Evolutionary conservation across 2,329 filamentous ascomycete species (phyloP), one percentile per base, ranked within the genome.

Genomic region (Myriosclerotinia scirpicola): DNA sequence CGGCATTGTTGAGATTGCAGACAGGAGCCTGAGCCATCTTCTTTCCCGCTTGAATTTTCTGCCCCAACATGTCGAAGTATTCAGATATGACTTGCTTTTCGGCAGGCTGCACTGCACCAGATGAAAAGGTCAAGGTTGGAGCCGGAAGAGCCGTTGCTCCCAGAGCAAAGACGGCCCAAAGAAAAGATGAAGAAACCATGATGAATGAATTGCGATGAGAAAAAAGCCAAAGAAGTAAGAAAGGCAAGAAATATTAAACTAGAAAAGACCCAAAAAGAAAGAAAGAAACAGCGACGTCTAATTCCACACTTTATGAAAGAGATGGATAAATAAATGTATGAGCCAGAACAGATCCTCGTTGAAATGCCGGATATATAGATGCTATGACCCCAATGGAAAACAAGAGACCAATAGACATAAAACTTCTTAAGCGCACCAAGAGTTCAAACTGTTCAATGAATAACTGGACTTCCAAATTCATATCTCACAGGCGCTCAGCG

Each of bases 51-150:
- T 84, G 80, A 54, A 86, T 80, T 76, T 86, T 88, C 65, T 77
- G 69, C 38, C 85, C 85, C 68, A 89, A 75, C 71, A 85, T 76
- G 75, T 85, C 84, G 79, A 89, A 89, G 78, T 88, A 89, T 52
- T 81, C 80, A 38, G 85, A 84, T 62, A 88, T 74, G n/a, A 81
- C 77, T 61, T 72, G 69, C 69, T 73, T 73, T 53, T 76, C 73
- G 26, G 60, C 67, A 34, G 74, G 71, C 48, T 64, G 59, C 36
- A 67, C 73, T 20, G 69, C 66, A 22, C 61, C 68, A 38, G 71
- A 48, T 30, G 71, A 69, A 64, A 67, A 72, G 38, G 71, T 54
- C 26, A 71, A 54, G 12, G 71, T 72, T 60, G 75, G 75, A 54
- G 75, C 74, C 36, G 75, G 69, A 30, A 75, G 64, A 56, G 82